Base-by-base conservation (phyloP, 495 filamentous ascomycete species). In the Penicilliopsis zonata region DNA sequence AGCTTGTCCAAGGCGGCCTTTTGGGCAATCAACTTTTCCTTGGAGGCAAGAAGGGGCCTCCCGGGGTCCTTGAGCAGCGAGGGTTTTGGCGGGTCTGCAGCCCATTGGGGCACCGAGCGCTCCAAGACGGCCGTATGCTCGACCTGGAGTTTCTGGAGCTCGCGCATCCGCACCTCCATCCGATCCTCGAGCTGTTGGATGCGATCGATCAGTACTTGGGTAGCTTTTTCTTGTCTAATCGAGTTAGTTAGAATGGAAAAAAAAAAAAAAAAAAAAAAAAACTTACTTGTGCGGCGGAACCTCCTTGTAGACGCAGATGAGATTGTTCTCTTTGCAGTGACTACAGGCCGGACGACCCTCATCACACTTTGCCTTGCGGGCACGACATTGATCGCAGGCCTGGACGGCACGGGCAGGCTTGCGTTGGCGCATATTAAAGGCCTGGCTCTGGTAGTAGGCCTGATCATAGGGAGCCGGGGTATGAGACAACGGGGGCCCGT, bases 331-430 rank as follows among this genome's bases (percentile, higher is more conserved):
- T 33, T 64, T 72, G 50, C 72, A 76, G 40, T 71, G 67, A 30
- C 69, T 70, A 45, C 72, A 76, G 21, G 57, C 48, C 0, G 72
- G 72, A 25, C 72, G 61, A 18, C 70, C 69, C 45, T 76, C 72
- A 27, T 76, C 72, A 35, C 72, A 76, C 43, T 76, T 76, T n/a
- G 72, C 70, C 42, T 76, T 76, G 35, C 72, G 60, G 13, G 67
- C 53, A 41, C 72, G 68, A 43, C 72, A 76, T 47, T 69, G 67
- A 39, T 76, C 72, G 37, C 72, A 76, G 16, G 72, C 72, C 71
- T 65, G 61, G 28, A 49, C 45, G 19, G 61, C 61, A 37, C 61
- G 46, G 12, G 56, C 50, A 4, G 61, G 50, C 42, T 61, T 65
- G 9, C 61, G 56, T 26, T 59, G 57, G 8, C 59, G 57, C 3